A percentile compares a stretch with the other conserved stretches of the same genome.
Conservation (phyloP, 164 flowering plant genomes). For the Tetracentron sinense region DNA sequence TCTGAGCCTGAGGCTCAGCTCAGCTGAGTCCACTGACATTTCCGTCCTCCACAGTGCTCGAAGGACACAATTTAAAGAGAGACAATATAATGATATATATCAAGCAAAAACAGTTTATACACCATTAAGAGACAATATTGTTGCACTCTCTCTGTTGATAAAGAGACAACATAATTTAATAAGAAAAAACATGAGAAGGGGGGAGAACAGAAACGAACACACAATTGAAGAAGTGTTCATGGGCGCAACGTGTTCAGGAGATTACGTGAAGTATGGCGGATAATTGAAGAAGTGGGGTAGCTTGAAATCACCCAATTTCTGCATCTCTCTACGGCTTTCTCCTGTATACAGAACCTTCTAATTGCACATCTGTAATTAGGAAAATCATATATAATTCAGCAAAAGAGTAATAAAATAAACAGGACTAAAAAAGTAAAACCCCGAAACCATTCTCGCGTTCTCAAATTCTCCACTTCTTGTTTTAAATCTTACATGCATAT, state of each 20-base stretch:
- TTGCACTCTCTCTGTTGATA: neutral
- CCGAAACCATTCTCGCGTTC: too few relatives aligned
- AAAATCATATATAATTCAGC: too few relatives aligned
- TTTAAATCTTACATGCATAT: too few relatives aligned
- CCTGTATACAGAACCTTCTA: neutral
- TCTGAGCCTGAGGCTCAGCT: neutral
- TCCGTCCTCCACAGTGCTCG: neutral
- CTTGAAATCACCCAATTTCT: slow-evolving; percentile 77
- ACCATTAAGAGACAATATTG: neutral
- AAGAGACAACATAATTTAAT: neutral
- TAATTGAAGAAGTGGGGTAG: slow-evolving; percentile 81
- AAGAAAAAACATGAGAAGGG: neutral
- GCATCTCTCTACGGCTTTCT: slow-evolving; percentile 38
- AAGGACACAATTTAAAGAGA: too few relatives aligned
- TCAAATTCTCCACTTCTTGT: too few relatives aligned
- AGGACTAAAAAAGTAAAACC: too few relatives aligned
- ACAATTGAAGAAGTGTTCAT: neutral
- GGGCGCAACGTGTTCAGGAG: slow-evolving; percentile 1
- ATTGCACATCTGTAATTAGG: too few relatives aligned
- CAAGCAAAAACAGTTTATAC: neutral
- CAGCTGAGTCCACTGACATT: neutral
- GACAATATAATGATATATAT: neutral
- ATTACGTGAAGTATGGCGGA: slow-evolving; percentile 83
- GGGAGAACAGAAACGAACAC: neutral
- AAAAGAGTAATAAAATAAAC: too few relatives aligned